A percentile compares a stretch with the other conserved stretches of the same genome.
Conservation (phyloP, 2,329 filamentous ascomycete genomes). For the Stylonectria norvegica region DNA sequence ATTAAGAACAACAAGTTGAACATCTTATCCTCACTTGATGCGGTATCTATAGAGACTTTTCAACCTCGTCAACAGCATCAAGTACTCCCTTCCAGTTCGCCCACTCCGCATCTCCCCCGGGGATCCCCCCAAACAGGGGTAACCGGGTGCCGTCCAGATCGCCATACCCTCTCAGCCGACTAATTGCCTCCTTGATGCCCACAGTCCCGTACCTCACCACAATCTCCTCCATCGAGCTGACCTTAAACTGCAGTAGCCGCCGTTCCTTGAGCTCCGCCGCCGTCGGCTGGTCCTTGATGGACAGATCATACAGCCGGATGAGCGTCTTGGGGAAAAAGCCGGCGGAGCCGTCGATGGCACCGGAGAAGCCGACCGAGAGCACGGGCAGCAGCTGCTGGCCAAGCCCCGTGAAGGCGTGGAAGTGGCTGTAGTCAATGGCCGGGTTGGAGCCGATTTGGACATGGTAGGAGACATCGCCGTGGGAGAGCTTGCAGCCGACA, state of each 20-base stretch:
- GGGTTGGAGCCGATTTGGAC: constrained; percentile 58
- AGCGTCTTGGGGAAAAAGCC: constrained; percentile 62
- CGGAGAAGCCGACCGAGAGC: constrained; percentile 55
- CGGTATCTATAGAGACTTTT: constrained; percentile 32
- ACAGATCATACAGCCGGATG: constrained; percentile 53
- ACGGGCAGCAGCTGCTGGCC: constrained; percentile 63
- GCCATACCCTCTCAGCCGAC: constrained; percentile 56
- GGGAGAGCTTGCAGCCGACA: constrained; percentile 66
- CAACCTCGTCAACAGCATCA: constrained; percentile 42
- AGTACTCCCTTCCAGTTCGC: constrained; percentile 47
- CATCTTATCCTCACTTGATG: no score
- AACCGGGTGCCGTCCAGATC: constrained; percentile 57
- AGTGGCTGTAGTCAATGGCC: constrained; percentile 54
- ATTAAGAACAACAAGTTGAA: no score
- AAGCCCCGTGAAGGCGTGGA: constrained; percentile 61
- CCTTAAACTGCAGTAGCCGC: constrained; percentile 55
- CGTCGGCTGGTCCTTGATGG: constrained; percentile 25
- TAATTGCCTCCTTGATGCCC: constrained; percentile 63
- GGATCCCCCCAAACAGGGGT: constrained; percentile 56
- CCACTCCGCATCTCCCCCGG: constrained; percentile 56
- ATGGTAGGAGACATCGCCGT: constrained; percentile 64
- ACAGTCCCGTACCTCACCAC: constrained; percentile 59
- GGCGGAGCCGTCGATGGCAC: constrained; percentile 60
- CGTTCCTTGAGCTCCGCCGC: constrained; percentile 48
- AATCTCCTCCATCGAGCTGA: constrained; percentile 60